A percentile compares a stretch with the other conserved stretches of the same genome.
Evolutionary conservation across 352 stramenopile genomes (phyloP).

Genomic region (Aphanomyces invadans): DNA sequence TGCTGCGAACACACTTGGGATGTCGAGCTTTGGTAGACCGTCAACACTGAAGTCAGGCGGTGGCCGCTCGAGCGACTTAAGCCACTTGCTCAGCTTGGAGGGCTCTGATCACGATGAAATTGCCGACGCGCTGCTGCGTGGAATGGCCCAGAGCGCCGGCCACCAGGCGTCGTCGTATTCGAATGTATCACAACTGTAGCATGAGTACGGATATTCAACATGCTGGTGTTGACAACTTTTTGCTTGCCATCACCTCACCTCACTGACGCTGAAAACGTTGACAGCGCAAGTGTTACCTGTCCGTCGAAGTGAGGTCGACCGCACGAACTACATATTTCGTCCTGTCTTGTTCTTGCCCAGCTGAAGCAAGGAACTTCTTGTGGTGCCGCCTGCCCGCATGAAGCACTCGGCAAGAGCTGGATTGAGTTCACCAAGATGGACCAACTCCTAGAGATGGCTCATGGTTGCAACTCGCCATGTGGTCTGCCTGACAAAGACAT

Average conservation of each 20-base stretch:
- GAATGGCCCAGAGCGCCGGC: not conserved
- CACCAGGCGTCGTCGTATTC: not conserved
- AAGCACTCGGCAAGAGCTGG: no score
- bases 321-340: no score
- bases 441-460: no score
- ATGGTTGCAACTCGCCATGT: not conserved
- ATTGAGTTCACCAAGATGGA: no score
- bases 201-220: not conserved
- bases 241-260: no score
- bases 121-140: not conserved
- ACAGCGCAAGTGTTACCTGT: no score
- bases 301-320: no score
- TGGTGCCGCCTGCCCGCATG: no score
- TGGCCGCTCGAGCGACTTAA: not conserved
- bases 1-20: not conserved
- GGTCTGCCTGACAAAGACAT: not conserved
- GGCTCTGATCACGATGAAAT: not conserved
- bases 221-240: no score
- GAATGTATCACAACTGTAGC: constrained; percentile 9
- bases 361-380: no score
- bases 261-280: no score
- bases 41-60: constrained; percentile 4
- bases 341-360: no score
- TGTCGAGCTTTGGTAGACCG: constrained; percentile 14
- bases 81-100: not conserved